Base-by-base conservation (phyloP, 345 rosid genomes). In the Eucalyptus erythrocorys region DNA sequence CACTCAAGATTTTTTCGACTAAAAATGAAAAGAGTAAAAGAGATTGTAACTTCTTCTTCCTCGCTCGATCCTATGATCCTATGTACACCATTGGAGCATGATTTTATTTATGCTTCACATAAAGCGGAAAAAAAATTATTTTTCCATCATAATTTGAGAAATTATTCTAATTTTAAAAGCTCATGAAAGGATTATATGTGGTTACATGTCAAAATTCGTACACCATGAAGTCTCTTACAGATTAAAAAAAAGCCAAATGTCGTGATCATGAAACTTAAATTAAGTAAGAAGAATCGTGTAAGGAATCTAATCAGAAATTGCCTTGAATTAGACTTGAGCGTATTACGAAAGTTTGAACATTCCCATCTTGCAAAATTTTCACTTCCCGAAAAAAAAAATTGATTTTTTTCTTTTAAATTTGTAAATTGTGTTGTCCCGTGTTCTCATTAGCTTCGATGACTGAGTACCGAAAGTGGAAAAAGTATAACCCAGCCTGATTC, bases 151-250 rank as follows among this genome's bases (percentile, higher is more conserved):
- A 17, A 16, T 68, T 68, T 37, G 19, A 8, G 6, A 68, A 4
- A 17, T 68, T 17, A 16, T 17, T 68, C 13, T 34, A 17, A 34
- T 68, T 68, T 68, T 8, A 68, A 68, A 34, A 34, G 19, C 4
- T 34, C 19, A 34, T 17, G 37, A 64, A 64, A 6, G 9, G n/a
- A n/a, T n/a, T 30, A 64, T 30, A 64, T n/a, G 19, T n/a, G 8
- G 9, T 6, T 30, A 34, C 43, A 34, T 8, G 24, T 34, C 42
- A 17, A 17, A 16, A 68, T 19, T 17, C 34, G 4, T 17, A 10
- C 40, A 16, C 1, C 0, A 1, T 17, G 3, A 24, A 68, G 43
- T 34, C 17, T 32, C 1, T 66, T 4, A 66, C 40, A 4, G 0
- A 30, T 64, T n/a, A 64, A 64, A 21, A 14, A 64, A 64, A 64